Conservation (phyloP, 2,329 filamentous ascomycete species). For the Cladobotryum protrusum region DNA sequence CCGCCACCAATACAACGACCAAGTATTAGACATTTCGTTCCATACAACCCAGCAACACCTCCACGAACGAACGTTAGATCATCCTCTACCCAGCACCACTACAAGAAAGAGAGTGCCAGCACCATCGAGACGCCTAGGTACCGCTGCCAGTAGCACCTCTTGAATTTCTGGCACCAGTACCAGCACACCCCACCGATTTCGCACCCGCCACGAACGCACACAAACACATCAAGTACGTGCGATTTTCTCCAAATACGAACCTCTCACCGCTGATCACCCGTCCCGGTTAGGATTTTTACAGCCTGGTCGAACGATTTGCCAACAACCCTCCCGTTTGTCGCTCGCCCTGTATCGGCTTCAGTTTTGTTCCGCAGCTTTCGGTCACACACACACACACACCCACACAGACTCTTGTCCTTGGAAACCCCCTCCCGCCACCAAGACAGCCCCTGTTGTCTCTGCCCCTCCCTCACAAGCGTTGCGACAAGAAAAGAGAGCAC, state of each 20-base stretch:
- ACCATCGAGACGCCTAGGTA: too few species aligned
- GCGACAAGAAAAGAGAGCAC: conserved; percentile 10
- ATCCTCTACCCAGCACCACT: too few species aligned
- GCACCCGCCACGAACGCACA: too few species aligned
- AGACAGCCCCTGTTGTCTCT: not conserved
- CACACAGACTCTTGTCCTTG: not conserved
- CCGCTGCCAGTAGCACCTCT: too few species aligned
- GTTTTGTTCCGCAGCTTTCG: not conserved
- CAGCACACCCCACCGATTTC: too few species aligned
- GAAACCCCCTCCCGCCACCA: conserved; percentile 8
- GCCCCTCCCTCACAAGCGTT: conserved; percentile 1
- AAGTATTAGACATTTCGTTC: too few species aligned
- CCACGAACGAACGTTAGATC: too few species aligned
- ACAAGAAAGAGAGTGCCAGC: too few species aligned
- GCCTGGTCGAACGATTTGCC: not conserved
- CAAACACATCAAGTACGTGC: too few species aligned
- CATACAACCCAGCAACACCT: too few species aligned
- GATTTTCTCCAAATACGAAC: conserved; percentile 9
- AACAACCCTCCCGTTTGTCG: not conserved
- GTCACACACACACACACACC: not conserved
- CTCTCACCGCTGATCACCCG: conserved; percentile 13
- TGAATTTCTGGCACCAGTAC: too few species aligned
- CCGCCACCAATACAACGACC: not conserved
- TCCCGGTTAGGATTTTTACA: conserved; percentile 4
- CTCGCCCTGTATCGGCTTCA: not conserved